These are phyloP conservation scores for Apiospora malaysiana DNA, from an alignment of 2,329 filamentous ascomycete species.

Conservation along the genomic window DNA sequence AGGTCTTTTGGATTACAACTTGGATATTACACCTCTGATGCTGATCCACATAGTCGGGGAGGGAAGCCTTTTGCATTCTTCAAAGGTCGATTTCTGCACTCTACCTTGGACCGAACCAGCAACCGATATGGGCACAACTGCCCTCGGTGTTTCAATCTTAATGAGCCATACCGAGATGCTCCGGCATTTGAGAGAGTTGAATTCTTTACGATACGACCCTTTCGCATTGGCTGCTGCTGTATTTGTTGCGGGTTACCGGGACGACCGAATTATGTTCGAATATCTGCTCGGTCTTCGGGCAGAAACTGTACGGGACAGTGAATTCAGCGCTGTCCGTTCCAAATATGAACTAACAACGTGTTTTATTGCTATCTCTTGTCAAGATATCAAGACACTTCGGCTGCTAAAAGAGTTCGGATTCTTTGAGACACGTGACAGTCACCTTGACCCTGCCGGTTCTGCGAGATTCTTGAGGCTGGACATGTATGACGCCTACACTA, in stretches of 20 bases:
- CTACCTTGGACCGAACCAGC: not conserved
- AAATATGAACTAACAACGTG: not conserved
- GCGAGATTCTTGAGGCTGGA: too few relatives aligned
- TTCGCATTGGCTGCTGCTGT: not conserved
- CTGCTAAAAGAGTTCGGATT: not conserved
- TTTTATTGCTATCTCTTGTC: not conserved
- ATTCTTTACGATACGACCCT: not conserved
- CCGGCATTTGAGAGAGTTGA: not conserved
- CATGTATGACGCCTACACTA: too few relatives aligned
- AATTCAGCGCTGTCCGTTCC: not conserved
- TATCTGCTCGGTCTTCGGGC: not conserved
- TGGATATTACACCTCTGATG: not conserved
- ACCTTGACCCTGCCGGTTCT: too few relatives aligned
- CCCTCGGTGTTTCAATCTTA: not conserved
- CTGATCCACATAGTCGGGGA: not conserved
- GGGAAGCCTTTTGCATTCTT: not conserved
- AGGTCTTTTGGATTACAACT: not conserved
- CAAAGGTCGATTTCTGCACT: not conserved
- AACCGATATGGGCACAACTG: not conserved
- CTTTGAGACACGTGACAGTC: not conserved
- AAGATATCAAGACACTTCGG: not conserved
- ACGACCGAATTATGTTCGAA: not conserved
- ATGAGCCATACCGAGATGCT: not conserved
- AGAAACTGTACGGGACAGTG: not conserved
- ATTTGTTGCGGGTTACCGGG: not conserved